A percentile compares a stretch with the other conserved stretches of the same genome.
phyloP scores from a whole-genome alignment of 805 yeast genomes.

The Tetrapisispora arboricola region DNA sequence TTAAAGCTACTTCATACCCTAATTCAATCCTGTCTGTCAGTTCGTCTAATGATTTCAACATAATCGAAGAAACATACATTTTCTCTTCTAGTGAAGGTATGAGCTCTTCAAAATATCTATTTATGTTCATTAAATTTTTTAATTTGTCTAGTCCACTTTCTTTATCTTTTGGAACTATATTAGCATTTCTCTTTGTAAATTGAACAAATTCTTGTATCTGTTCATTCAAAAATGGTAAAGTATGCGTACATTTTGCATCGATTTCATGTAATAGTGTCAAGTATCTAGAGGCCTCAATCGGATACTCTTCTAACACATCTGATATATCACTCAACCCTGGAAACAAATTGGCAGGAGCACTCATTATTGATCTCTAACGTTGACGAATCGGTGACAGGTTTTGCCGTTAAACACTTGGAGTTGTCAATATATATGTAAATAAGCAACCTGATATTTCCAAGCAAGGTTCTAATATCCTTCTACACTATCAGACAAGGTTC shows the following conservation, averaged over 20 bases:
- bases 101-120: conserved; percentile 45
- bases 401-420: too few species aligned
- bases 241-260: conserved; percentile 81
- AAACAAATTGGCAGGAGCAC: conserved; percentile 38
- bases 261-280: conserved; percentile 84
- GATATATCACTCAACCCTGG: conserved; percentile 89
- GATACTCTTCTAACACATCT: conserved; percentile 87
- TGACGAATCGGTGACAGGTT: too few species aligned
- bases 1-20: conserved; percentile 64
- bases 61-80: conserved; percentile 92
- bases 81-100: conserved; percentile 93
- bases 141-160: conserved; percentile 13
- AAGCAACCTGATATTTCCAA: too few species aligned
- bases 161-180: not conserved
- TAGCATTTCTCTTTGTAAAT: not conserved
- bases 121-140: conserved; percentile 28
- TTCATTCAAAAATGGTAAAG: conserved; percentile 54
- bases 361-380: conserved; percentile 21
- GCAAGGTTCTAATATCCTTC: too few species aligned
- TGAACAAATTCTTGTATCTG: conserved; percentile 20
- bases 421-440: too few species aligned
- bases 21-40: conserved; percentile 67
- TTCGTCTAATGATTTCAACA: conserved; percentile 63
- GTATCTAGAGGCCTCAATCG: conserved; percentile 70
- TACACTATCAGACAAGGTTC: too few species aligned